These are phyloP conservation scores for Podospora anserina DNA, from an alignment of 495 filamentous ascomycete genomes.

Conservation along the genomic window DNA sequence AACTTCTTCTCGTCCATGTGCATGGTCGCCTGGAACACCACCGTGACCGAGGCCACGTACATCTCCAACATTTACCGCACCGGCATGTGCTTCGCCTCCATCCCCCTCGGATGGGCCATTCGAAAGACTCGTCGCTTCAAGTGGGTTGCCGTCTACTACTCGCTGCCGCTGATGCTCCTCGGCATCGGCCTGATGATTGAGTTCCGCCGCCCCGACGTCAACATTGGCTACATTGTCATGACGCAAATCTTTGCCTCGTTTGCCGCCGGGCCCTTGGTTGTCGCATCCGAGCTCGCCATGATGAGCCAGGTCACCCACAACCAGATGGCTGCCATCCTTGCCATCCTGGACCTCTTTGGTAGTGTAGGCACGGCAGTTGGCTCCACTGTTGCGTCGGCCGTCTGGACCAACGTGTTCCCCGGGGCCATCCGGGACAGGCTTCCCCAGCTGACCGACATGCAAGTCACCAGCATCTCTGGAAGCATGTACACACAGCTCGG, in stretches of 20 bases:
- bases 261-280: conserved; percentile 54
- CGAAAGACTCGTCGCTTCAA: conserved; percentile 57
- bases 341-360: conserved; percentile 57
- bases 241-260: conserved; percentile 76
- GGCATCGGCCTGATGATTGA: conserved; percentile 64
- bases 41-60: conserved; percentile 57
- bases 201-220: conserved; percentile 39
- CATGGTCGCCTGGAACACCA: conserved; percentile 62
- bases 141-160: conserved; percentile 59
- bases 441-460: conserved; percentile 45
- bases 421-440: conserved; percentile 51
- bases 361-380: conserved; percentile 65
- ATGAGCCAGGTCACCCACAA: conserved; percentile 62
- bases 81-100: conserved; percentile 61
- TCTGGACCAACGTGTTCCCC: conserved; percentile 62
- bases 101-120: conserved; percentile 62
- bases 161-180: conserved; percentile 62
- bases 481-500: conserved; percentile 49
- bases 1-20: conserved; percentile 62
- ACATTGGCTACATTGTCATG: conserved; percentile 64
- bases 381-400: conserved; percentile 54
- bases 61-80: conserved; percentile 65
- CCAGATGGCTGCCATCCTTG: conserved; percentile 60
- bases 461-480: conserved; percentile 50
- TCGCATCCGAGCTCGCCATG: conserved; percentile 61